phyloP scores from a whole-genome alignment of 805 yeast species.

The Clavispora phyllophila region DNA sequence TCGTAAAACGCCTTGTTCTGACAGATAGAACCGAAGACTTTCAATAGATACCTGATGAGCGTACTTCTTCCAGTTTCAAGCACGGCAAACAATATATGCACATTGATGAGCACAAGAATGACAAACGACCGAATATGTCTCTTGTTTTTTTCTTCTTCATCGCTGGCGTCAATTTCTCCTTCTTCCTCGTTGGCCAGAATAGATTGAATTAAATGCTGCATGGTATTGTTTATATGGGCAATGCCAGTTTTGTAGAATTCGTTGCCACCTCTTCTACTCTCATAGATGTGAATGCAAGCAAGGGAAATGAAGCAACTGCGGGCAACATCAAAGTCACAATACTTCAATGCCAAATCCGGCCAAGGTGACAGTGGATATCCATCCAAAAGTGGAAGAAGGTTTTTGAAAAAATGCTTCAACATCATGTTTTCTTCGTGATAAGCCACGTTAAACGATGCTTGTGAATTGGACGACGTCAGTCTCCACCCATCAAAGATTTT shows the following conservation, averaged over 20 bases:
- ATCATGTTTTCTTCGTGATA: slow-evolving; percentile 50
- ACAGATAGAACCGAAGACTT: slow-evolving; percentile 47
- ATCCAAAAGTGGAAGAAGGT: slow-evolving; percentile 48
- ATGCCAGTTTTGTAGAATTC: slow-evolving; percentile 50
- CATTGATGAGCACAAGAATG: slow-evolving; percentile 47
- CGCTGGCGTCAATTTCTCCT: slow-evolving; percentile 2
- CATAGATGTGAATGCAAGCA: slow-evolving; percentile 55
- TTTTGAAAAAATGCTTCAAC: slow-evolving; percentile 51
- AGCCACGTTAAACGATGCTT: slow-evolving; percentile 18
- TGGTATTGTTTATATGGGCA: slow-evolving; percentile 50
- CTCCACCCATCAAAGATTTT: slow-evolving; percentile 9
- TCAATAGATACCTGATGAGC: slow-evolving; percentile 43
- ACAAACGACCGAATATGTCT: slow-evolving; percentile 27
- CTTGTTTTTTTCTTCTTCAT: slow-evolving; percentile 3
- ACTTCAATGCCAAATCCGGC: slow-evolving; percentile 54
- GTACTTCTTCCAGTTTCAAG: slow-evolving; percentile 53
- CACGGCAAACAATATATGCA: slow-evolving; percentile 49
- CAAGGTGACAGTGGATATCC: slow-evolving; percentile 59
- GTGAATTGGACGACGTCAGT: slow-evolving; percentile 1
- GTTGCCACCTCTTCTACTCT: slow-evolving; percentile 43
- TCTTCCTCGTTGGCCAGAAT: slow-evolving; percentile 17
- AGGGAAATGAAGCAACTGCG: slow-evolving; percentile 53
- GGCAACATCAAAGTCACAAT: slow-evolving; percentile 55
- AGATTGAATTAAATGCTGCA: slow-evolving; percentile 48
- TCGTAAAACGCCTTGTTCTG: slow-evolving; percentile 38